Evolutionary conservation across 306 rosid genomes (phyloP), one percentile per base, ranked within the genome.

Genomic region (Quillaja saponaria): DNA sequence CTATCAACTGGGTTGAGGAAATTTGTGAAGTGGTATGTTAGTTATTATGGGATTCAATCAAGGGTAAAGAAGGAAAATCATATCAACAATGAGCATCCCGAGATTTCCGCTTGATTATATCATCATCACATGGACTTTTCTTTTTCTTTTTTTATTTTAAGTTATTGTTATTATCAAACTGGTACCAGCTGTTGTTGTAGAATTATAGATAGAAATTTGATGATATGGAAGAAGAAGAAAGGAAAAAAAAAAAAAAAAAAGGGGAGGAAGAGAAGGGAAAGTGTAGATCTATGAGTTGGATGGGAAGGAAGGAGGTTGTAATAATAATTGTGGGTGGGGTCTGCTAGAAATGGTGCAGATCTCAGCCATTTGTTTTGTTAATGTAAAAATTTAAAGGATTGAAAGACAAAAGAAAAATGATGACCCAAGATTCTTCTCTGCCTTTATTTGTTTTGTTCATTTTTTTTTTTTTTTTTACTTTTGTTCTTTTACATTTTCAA

Each of bases 11-110:
- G 97, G 7, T 50, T 90, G 78, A 76, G 91, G 41, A 90, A 90
- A 72, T 90, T 90, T 75, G 96, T 81, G 0, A 90, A 85, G 79
- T 90, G 97, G 97, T 90, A 90, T 41, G 83, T 83, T 6, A 63
- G 90, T 34, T 90, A 90, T 83, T 90, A 90, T 21, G 96, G 97
- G 34, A 74, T 87, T 1, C 83, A 87, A 3, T 8, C 75, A 6
- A 83, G 89, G 87, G 74, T 69, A 28, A 85, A 81, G 80, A 78
- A 39, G 91, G 94, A 72, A 81, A 67, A 0, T 6, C 80, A 15
- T 0, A 9, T 6, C 14, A 40, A 8, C 52, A 52, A 8, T 51
- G 75, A 54, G 10, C 71, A 19, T 1, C 79, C 84, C 83, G 86
- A 74, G 52, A 81, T 78, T 62, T 84, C 97, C 75, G 80, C 80